Base-by-base conservation (phyloP, 1,284 basidiomycete genomes). In the Trichosporon inkin region DNA sequence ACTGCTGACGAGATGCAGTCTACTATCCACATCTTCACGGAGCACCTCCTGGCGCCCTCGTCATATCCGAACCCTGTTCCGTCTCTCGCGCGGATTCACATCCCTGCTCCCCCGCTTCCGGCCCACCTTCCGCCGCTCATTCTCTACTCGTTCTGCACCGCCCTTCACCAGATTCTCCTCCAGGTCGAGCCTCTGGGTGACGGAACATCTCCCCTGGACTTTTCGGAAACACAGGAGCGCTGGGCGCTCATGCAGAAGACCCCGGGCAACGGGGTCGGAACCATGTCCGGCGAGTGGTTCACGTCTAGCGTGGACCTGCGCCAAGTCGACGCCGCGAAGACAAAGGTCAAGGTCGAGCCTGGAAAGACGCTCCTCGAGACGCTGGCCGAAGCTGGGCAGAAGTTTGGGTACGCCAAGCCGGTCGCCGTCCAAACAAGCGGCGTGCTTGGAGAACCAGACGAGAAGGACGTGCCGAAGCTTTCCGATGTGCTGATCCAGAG, bases 41-140 rank as follows among this genome's bases (percentile, higher is more conserved):
- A 72, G 47, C 70, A 75, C 58, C 68, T 77, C 2, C 64, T 77
- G 3, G 65, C 67, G 8, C 72, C 75, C 0, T 68, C 68, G 52
- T 66, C 66, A 10, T 77, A 77, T 54, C 75, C 75, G n/a, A 73
- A 73, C 53, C 75, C 75, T 10, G 66, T 77, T 35, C 73, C 75
- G 1, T 65, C 71, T 11, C 62, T 70, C 17, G 56, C 66, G 3
- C 68, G 68, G 24, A 69, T 77, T 37, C 71, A 73, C 58, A 60
- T 71, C 5, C 68, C 75, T 0, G 62, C 70, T 3, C 71, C 72
- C 0, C 69, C 73, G 8, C 67, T 76, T 6, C 68, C 71, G 6
- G 70, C 71, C 6, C 73, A 74, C 51, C 70, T 67, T 24, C 68
- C 68, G 1, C 69, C 71, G 6, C 67, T 75, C 52, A 60, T 53